phyloP scores from a whole-genome alignment of 768 basidiomycete species.

The Boletus edulis region DNA sequence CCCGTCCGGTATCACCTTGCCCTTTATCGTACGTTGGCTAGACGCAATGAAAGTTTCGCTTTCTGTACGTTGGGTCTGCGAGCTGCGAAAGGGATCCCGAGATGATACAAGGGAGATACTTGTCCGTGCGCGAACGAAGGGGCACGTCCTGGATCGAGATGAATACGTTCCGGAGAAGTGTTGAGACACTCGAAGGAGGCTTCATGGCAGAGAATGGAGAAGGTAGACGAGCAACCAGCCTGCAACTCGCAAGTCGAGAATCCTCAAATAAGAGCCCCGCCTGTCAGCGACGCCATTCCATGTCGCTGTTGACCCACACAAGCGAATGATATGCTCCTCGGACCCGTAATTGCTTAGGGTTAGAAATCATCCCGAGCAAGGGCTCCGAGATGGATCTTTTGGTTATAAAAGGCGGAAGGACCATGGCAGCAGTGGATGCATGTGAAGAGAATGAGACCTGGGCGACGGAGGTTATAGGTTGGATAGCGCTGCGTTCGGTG shows the following conservation, averaged over 20 bases:
- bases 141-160: conserved; percentile 19
- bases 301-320: conserved; percentile 22
- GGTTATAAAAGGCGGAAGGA: conserved; percentile 40
- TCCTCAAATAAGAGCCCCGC: conserved; percentile 3
- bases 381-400: conserved; percentile 48
- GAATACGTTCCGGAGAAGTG: conserved; percentile 55
- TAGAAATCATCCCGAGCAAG: conserved; percentile 47
- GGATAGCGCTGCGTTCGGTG: conserved; percentile 17
- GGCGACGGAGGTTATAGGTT: conserved; percentile 42
- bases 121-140: conserved; percentile 36
- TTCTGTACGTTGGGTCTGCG: conserved; percentile 23
- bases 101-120: conserved; percentile 46
- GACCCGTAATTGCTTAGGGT: conserved; percentile 52
- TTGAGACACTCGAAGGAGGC: conserved; percentile 32
- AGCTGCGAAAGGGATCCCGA: conserved; percentile 46
- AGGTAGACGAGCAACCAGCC: conserved; percentile 17
- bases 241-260: conserved; percentile 9
- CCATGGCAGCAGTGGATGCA: conserved; percentile 30
- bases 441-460: conserved; percentile 38
- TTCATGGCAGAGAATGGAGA: conserved; percentile 39
- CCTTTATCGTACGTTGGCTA: conserved; percentile 28
- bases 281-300: conserved; percentile 20
- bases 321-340: conserved; percentile 27
- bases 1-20: conserved; percentile 53
- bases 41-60: conserved; percentile 25